Evolutionary conservation across 176 grass and related monocot genomes (phyloP), one percentile per base, ranked within the genome.

Genomic region (Eremochloa ophiuroides): DNA sequence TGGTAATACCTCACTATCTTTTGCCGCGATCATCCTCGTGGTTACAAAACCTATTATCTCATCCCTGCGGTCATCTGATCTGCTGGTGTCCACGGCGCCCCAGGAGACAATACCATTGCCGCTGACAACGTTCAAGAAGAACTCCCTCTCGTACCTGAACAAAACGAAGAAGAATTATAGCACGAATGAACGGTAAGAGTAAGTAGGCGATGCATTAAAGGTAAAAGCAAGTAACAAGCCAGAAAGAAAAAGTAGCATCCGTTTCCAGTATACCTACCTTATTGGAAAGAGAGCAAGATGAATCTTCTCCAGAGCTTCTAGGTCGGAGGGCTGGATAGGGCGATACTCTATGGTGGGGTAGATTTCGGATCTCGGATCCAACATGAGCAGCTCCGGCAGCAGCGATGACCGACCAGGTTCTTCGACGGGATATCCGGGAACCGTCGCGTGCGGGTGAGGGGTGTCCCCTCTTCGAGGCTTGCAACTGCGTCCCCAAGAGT

Each of bases 21-120:
- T 93, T 64, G 88, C 84, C 30, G 87, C 55, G 50, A 93, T 90
- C 42, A 99, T 86, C 79, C 93, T 85, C n/a, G 88, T 90, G 28
- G 96, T 99, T 42, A 95, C 86, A 71, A 99, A 99, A 51, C 96
- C 96, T 83, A 99, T 86, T 68, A 95, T 91, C 74, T 99, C 88
- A 76, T 87, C 90, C 53, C 81, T 85, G 66, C n/a, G 47, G 2
- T 91, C 90, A 86, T 94, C 88, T 48, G 90, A 85, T 83, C 84
- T 87, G 76, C 87, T 91, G 59, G 88, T 88, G 63, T 99, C 96
- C 86, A 99, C 82, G 59, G 93, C 93, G 18, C 84, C 96, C 96
- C 96, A 99, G 41, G 96, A 95, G 79, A 95, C 48, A 75, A 95
- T 90, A 34, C 96, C 96, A 89, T 91, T 66, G 35, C 93, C 88